Percentiles rank a stretch among this genome's conserved stretches.
Evolutionary conservation across 2,329 filamentous ascomycete species (phyloP).

Genomic region (Monilinia vaccinii-corymbosi): DNA sequence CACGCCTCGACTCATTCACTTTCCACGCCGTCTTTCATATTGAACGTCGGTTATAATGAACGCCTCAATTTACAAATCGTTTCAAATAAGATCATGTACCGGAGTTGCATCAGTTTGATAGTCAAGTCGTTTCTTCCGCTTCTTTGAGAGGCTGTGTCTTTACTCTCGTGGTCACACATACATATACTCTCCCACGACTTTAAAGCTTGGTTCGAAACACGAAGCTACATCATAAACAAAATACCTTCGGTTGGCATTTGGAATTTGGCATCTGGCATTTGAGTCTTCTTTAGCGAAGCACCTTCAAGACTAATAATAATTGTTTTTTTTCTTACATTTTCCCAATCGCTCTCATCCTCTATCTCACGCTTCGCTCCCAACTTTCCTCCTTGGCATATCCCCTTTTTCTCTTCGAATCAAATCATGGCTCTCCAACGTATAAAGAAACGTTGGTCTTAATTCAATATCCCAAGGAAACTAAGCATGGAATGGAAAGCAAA

Average conservation of each 20-base stretch:
- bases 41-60: conserved; percentile 19
- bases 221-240: conserved; percentile 12
- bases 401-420: conserved; percentile 12
- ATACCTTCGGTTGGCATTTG: conserved; percentile 15
- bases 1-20: conserved; percentile 5
- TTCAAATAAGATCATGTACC: conserved; percentile 21
- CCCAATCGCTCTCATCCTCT: neutral
- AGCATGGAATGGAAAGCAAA: conserved; percentile 9
- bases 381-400: conserved; percentile 15
- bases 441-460: conserved; percentile 21
- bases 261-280: conserved; percentile 20
- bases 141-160: conserved; percentile 21
- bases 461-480: conserved; percentile 11
- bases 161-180: conserved; percentile 26
- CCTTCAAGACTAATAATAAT: conserved; percentile 27
- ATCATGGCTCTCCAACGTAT: conserved; percentile 17
- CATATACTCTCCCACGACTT: conserved; percentile 11
- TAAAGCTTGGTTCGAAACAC: conserved; percentile 1
- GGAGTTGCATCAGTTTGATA: conserved; percentile 5
- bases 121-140: conserved; percentile 3
- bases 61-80: conserved; percentile 18
- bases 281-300: conserved; percentile 11
- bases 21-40: conserved; percentile 5
- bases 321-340: conserved; percentile 20
- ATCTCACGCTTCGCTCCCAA: neutral